A percentile compares a stretch with the other conserved stretches of the same genome.
These are phyloP conservation scores for Auxenochlorella pyrenoidosa DNA, from an alignment of 139 green algal genomes.

Conservation along the genomic window DNA sequence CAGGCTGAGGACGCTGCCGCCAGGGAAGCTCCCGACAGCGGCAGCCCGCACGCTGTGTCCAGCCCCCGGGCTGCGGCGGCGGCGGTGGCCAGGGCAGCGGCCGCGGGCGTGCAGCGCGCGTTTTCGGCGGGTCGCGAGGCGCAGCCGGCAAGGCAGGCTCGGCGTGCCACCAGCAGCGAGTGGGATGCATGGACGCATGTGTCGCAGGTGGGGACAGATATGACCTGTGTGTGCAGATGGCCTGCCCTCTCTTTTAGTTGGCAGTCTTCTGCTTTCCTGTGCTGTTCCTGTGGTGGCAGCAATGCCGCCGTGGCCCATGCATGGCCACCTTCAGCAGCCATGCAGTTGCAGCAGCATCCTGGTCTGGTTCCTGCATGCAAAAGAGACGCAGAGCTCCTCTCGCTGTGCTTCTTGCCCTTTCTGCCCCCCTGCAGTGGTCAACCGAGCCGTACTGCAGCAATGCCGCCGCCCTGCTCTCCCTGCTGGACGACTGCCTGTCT, in stretches of 20 bases:
- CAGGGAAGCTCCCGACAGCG: background rate
- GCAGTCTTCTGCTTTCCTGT: too few relatives aligned
- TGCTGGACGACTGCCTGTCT: constrained; percentile 47
- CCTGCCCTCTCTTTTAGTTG: too few relatives aligned
- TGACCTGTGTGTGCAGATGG: too few relatives aligned
- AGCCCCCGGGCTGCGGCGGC: background rate
- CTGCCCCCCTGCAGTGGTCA: constrained; percentile 19
- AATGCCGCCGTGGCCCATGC: too few relatives aligned
- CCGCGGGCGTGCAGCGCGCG: background rate
- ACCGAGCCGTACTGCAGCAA: constrained; percentile 48
- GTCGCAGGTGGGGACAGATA: background rate
- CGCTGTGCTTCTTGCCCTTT: background rate
- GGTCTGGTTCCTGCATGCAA: too few relatives aligned
- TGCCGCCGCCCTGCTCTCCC: constrained; percentile 42
- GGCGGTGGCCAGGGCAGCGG: background rate
- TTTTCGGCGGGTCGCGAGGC: background rate
- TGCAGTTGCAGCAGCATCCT: too few relatives aligned
- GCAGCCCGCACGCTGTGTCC: background rate
- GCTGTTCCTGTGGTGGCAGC: too few relatives aligned
- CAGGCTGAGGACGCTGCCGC: constrained; percentile 7
- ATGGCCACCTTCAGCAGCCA: too few relatives aligned
- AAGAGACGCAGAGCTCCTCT: background rate
- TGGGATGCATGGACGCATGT: constrained; percentile 27
- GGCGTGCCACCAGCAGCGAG: constrained; percentile 5
- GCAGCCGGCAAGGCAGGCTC: background rate